A percentile compares a stretch with the other conserved stretches of the same genome.
Conservation (phyloP, 164 flowering plant genomes). For the Stephania cephalantha region DNA sequence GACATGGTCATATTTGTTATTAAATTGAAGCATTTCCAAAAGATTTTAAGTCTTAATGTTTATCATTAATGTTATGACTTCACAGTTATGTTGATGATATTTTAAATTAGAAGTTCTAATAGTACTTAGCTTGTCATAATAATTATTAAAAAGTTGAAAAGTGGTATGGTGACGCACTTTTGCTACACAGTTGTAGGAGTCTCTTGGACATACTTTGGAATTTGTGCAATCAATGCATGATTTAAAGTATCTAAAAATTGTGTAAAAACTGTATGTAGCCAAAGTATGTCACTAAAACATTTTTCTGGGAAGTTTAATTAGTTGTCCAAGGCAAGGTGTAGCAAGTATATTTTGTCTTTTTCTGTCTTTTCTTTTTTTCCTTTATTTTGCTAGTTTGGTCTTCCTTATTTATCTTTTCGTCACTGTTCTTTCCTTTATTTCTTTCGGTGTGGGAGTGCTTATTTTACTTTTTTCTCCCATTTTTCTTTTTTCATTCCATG, state of each 20-base stretch:
- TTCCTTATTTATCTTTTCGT: background rate
- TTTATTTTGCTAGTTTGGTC: background rate
- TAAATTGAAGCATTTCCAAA: background rate
- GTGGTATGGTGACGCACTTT: no score
- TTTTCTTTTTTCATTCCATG: background rate
- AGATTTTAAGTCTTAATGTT: background rate
- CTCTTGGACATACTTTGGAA: no score
- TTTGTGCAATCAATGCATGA: no score
- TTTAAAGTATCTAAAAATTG: no score
- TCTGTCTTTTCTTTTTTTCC: background rate
- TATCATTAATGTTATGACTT: no score
- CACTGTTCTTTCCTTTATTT: background rate
- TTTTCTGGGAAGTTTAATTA: background rate
- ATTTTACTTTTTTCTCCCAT: background rate
- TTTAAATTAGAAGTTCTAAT: background rate
- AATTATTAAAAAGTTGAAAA: no score
- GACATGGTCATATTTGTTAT: background rate
- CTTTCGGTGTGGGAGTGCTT: background rate
- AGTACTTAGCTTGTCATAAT: background rate
- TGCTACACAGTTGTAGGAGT: no score
- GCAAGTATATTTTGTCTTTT: background rate
- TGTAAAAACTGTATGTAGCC: no score
- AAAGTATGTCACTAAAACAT: no score
- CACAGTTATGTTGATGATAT: background rate
- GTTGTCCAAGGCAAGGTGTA: background rate